A percentile compares a stretch with the other conserved stretches of the same genome.
Conservation (phyloP, 2,329 filamentous ascomycete species). For the Cryphonectria carpinicola region DNA sequence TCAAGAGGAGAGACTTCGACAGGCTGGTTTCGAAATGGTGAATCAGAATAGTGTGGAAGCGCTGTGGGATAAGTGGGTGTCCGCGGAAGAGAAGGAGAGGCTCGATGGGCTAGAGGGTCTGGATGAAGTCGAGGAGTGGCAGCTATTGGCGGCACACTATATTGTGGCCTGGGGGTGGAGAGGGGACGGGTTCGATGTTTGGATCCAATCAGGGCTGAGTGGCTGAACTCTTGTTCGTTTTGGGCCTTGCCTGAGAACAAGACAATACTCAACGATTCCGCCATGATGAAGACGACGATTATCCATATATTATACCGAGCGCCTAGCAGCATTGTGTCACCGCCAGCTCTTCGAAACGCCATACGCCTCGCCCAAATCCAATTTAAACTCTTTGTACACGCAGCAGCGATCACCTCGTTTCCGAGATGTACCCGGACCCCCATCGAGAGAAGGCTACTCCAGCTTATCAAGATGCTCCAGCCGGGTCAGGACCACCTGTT, state of each 20-base stretch:
- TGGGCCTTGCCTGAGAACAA: neutral
- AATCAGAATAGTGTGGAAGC: slow-evolving; percentile 50
- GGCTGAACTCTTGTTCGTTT: neutral
- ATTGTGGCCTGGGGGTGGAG: slow-evolving; percentile 88
- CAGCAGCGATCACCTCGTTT: neutral
- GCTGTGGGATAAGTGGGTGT: slow-evolving; percentile 81
- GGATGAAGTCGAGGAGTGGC: slow-evolving; percentile 95
- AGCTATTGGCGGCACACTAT: slow-evolving; percentile 85
- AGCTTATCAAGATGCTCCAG: slow-evolving; percentile 96
- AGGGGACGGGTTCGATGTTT: slow-evolving; percentile 46
- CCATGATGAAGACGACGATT: neutral
- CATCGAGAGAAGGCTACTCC: slow-evolving; percentile 58
- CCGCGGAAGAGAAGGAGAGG: slow-evolving; percentile 71
- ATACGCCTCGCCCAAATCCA: slow-evolving; percentile 27
- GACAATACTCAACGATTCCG: neutral
- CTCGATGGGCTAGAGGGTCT: slow-evolving; percentile 82
- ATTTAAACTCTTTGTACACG: slow-evolving; percentile 17
- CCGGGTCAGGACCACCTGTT: slow-evolving; percentile 93
- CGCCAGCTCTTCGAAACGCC: slow-evolving; percentile 19
- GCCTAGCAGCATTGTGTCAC: neutral
- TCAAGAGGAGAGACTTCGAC: slow-evolving; percentile 68
- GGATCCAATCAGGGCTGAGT: slow-evolving; percentile 9
- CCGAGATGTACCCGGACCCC: neutral
- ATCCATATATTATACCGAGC: neutral
- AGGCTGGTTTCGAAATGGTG: slow-evolving; percentile 64